Percentiles rank a stretch among this genome's conserved stretches.
phyloP scores from a whole-genome alignment of 2,329 filamentous ascomycete species.

The Camillea tinctor region DNA sequence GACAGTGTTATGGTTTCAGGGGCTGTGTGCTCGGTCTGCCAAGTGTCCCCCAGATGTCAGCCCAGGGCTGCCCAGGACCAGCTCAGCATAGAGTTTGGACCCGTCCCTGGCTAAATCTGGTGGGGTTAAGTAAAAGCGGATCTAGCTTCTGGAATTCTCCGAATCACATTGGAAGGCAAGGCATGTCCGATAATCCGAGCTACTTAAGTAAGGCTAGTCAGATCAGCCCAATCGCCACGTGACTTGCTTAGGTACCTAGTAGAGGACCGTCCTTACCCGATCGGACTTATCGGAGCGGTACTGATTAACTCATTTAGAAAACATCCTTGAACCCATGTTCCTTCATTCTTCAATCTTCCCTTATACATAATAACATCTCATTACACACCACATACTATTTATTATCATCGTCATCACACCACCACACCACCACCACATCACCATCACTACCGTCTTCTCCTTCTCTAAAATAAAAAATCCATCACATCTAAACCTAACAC shows the following conservation, averaged over 20 bases:
- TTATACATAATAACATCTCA: neutral
- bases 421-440: neutral
- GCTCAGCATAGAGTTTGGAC: neutral
- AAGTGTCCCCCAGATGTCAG: neutral
- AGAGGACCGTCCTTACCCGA: constrained; percentile 5
- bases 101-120: neutral
- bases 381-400: constrained; percentile 1
- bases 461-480: no score
- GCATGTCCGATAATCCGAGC: neutral
- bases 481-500: no score
- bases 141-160: neutral
- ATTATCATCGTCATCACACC: neutral
- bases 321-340: constrained; percentile 9
- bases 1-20: neutral
- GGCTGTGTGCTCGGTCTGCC: neutral
- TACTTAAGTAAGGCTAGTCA: neutral
- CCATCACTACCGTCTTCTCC: neutral
- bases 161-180: no score
- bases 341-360: constrained; percentile 9
- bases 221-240: constrained; percentile 11
- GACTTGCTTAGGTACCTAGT: constrained; percentile 5
- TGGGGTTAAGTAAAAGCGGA: neutral
- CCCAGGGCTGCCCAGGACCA: neutral
- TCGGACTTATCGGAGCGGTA: constrained; percentile 17
- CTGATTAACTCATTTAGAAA: neutral